A percentile compares a stretch with the other conserved stretches of the same genome.
These are phyloP conservation scores for Cutaneotrichosporon daszewskae DNA, from an alignment of 1,284 basidiomycete species.

Conservation along the genomic window DNA sequence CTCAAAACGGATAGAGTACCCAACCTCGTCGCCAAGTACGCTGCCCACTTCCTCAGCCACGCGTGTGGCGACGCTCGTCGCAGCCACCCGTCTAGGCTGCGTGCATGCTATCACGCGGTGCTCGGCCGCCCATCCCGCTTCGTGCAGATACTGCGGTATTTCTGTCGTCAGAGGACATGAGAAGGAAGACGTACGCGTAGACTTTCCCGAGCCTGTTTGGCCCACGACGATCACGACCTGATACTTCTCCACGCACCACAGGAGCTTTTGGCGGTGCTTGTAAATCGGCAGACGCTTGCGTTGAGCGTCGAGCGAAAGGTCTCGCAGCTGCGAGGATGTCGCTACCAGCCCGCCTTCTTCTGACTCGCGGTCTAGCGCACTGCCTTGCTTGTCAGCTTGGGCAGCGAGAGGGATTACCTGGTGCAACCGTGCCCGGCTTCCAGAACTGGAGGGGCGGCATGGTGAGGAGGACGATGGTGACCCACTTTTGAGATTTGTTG, in stretches of 20 bases:
- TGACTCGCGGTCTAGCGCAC: slow-evolving; percentile 73
- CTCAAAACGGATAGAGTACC: slow-evolving; percentile 97
- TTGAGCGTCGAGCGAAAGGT: slow-evolving; percentile 62
- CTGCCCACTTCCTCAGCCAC: slow-evolving; percentile 86
- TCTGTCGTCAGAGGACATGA: slow-evolving; percentile 52
- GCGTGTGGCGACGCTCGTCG: slow-evolving; percentile 83
- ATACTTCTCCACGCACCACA: slow-evolving; percentile 77
- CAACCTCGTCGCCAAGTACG: slow-evolving; percentile 86
- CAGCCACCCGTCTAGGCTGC: slow-evolving; percentile 90
- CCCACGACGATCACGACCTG: slow-evolving; percentile 81
- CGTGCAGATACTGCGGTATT: slow-evolving; percentile 86
- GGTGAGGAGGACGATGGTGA: background rate
- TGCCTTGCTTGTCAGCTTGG: slow-evolving; percentile 45
- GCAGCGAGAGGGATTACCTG: slow-evolving; percentile 53
- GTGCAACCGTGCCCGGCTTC: slow-evolving; percentile 67
- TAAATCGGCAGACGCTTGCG: slow-evolving; percentile 77
- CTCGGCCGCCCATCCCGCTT: slow-evolving; percentile 78
- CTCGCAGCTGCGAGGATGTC: slow-evolving; percentile 52
- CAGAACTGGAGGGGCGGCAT: slow-evolving; percentile 47
- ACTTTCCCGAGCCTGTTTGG: slow-evolving; percentile 96
- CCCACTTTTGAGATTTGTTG: too few relatives aligned
- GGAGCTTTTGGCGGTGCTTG: slow-evolving; percentile 75
- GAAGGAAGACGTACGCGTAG: slow-evolving; percentile 62
- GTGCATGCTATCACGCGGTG: slow-evolving; percentile 81
- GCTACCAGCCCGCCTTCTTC: slow-evolving; percentile 67